Base-by-base conservation (phyloP, 2,329 filamentous ascomycete genomes). In the Huntiella decipiens region DNA sequence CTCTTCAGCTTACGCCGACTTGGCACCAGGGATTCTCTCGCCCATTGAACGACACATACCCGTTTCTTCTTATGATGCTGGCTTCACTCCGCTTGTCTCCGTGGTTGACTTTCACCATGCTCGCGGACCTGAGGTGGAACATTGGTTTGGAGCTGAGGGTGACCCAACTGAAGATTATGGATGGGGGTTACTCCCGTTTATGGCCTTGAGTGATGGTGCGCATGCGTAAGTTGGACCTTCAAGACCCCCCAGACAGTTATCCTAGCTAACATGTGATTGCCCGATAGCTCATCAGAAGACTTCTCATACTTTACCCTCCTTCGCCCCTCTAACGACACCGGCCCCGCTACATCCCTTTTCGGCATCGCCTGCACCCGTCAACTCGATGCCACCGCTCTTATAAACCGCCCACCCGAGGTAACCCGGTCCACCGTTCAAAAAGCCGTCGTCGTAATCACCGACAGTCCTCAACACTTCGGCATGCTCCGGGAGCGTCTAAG, bases 341-440 rank as follows among this genome's bases (percentile, higher is more conserved):
- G 64, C 32, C 73, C 79, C 5, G 74, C 77, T 28, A 86, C 83
- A 2, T 93, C 85, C 17, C 74, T 98, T 16, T 98, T 98, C 58
- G 91, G 91, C 51, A 95, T 98, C 57, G 82, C 86, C 13, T 98
- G 91, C 61, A 94, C 88, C 12, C 74, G 88, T 50, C 91, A 96
- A 64, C 73, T 98, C 56, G 83, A 93, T 57, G 73, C 86, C 12
- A 75, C 76, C 11, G 69, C 78, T 55, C 68, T 98, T 51, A 71
- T 85, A 53, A 77, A 83, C 57, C 75, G 84, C 22, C 82, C 86
- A 0, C 68, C 81, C 43, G 88, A 96, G 48, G 91, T 98, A 44
- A 98, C 91, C n/a, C 74, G 91, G 51, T 94, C 85, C 50, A 95
- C 91, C 1, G 91, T 98, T 37, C 91, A 98, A 60, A 98, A 98